Percentiles rank a stretch among this genome's conserved stretches.
Conservation (phyloP, 805 yeast genomes). For the Yamadazyma sp. region DNA sequence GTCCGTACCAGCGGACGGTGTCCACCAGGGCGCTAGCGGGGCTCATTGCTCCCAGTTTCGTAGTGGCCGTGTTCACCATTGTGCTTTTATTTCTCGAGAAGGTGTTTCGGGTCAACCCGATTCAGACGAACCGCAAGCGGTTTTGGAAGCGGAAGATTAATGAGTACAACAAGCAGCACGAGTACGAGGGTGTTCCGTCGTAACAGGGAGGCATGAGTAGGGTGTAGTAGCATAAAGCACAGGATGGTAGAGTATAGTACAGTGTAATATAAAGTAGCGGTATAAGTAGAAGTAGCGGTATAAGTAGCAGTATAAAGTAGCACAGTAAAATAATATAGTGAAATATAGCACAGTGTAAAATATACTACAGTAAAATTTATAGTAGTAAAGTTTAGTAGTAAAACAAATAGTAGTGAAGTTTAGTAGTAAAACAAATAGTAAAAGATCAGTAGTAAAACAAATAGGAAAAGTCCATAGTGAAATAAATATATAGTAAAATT, state of each 20-base stretch:
- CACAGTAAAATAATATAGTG: too few relatives aligned
- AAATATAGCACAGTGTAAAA: too few relatives aligned
- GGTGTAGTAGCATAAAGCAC: too few relatives aligned
- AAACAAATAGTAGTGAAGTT: too few relatives aligned
- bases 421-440: neutral
- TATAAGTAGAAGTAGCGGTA: too few relatives aligned
- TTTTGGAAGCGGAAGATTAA: slow-evolving; percentile 59
- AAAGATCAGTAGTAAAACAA: too few relatives aligned
- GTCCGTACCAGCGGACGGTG: slow-evolving; percentile 70
- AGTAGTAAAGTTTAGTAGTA: too few relatives aligned
- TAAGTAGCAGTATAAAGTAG: too few relatives aligned
- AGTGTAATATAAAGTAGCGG: too few relatives aligned
- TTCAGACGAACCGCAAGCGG: slow-evolving; percentile 65
- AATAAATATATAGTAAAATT: neutral
- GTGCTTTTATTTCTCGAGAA: slow-evolving; percentile 54
- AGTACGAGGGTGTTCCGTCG: slow-evolving; percentile 86
- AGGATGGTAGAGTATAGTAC: too few relatives aligned
- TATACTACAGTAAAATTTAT: too few relatives aligned
- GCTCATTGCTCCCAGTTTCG: slow-evolving; percentile 66
- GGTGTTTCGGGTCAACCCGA: slow-evolving; percentile 57
- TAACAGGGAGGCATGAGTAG: too few relatives aligned
- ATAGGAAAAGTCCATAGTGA: slow-evolving; percentile 1
- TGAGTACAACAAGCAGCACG: slow-evolving; percentile 57
- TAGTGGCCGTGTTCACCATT: slow-evolving; percentile 54
- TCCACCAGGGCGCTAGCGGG: slow-evolving; percentile 56